Conservation (phyloP, 1,139 yeast species). For the Yamadazyma dushanensis region DNA sequence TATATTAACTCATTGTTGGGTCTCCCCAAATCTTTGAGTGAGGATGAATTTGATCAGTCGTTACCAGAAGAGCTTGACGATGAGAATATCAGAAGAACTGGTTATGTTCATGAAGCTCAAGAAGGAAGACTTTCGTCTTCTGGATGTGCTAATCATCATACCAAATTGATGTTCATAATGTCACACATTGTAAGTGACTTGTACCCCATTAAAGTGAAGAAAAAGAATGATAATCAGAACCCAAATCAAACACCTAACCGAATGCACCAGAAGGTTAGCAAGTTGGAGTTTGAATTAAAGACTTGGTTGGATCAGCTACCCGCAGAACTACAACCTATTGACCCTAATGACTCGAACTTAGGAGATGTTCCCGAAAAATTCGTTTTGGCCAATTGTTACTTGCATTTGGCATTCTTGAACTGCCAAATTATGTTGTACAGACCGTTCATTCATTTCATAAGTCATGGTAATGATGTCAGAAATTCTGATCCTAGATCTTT, state of each 20-base stretch:
- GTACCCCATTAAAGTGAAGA: constrained; percentile 40
- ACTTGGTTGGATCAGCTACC: constrained; percentile 79
- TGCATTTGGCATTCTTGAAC: constrained; percentile 78
- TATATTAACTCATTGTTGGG: constrained; percentile 90
- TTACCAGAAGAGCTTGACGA: constrained; percentile 85
- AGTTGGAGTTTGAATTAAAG: constrained; percentile 70
- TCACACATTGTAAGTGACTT: constrained; percentile 44
- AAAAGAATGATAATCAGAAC: constrained; percentile 7
- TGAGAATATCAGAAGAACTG: constrained; percentile 74
- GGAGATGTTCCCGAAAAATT: constrained; percentile 55
- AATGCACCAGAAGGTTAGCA: constrained; percentile 66
- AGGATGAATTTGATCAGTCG: constrained; percentile 87
- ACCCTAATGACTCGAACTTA: constrained; percentile 38
- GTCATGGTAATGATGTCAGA: constrained; percentile 42
- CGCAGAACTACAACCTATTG: constrained; percentile 69
- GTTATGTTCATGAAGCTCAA: constrained; percentile 41
- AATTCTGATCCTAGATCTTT: constrained; percentile 48
- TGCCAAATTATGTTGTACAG: constrained; percentile 84
- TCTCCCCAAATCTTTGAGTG: constrained; percentile 71
- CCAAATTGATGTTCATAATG: constrained; percentile 57
- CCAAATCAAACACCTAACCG: constrained; percentile 30
- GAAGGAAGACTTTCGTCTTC: constrained; percentile 61
- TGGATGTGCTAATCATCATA: constrained; percentile 85
- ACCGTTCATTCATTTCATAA: constrained; percentile 85
- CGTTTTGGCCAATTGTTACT: constrained; percentile 69